Conservation (phyloP, 1,139 yeast species). For the Pichia terricola region DNA sequence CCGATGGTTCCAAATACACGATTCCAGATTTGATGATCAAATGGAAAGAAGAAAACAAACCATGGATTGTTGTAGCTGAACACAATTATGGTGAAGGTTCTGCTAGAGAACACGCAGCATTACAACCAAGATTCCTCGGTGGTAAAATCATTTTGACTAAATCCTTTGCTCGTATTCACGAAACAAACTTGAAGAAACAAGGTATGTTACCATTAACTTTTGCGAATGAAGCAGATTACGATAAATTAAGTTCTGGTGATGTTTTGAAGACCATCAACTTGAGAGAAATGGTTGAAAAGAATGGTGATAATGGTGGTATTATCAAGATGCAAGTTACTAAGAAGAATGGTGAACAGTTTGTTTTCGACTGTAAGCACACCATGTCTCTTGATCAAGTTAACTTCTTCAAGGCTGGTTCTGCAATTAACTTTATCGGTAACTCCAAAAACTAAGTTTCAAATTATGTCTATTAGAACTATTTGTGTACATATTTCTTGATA, state of each 20-base stretch:
- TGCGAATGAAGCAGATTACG: constrained; percentile 84
- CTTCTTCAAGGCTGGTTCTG: constrained; percentile 95
- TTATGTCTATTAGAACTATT: not conserved
- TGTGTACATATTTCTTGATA: too few species aligned
- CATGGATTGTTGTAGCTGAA: constrained; percentile 95
- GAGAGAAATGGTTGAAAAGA: constrained; percentile 65
- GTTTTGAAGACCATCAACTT: constrained; percentile 69
- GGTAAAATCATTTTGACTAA: constrained; percentile 84
- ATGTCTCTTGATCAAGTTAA: constrained; percentile 95
- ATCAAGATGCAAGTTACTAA: constrained; percentile 66
- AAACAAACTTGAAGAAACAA: constrained; percentile 87
- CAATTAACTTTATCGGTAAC: constrained; percentile 85
- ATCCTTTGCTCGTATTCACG: constrained; percentile 94
- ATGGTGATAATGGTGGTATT: constrained; percentile 81
- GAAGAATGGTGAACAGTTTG: constrained; percentile 60
- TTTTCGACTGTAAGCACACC: constrained; percentile 77
- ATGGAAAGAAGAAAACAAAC: constrained; percentile 77
- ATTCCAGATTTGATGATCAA: constrained; percentile 96
- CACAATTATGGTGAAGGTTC: constrained; percentile 99
- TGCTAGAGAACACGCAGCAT: constrained; percentile 97
- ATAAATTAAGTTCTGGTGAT: constrained; percentile 68
- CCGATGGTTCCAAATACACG: constrained; percentile 66
- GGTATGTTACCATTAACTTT: constrained; percentile 94
- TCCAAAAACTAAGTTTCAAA: constrained; percentile 28
- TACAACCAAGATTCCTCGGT: constrained; percentile 89